Conservation (phyloP, 208 protist species). For the Vickermania ingenoplastis region DNA sequence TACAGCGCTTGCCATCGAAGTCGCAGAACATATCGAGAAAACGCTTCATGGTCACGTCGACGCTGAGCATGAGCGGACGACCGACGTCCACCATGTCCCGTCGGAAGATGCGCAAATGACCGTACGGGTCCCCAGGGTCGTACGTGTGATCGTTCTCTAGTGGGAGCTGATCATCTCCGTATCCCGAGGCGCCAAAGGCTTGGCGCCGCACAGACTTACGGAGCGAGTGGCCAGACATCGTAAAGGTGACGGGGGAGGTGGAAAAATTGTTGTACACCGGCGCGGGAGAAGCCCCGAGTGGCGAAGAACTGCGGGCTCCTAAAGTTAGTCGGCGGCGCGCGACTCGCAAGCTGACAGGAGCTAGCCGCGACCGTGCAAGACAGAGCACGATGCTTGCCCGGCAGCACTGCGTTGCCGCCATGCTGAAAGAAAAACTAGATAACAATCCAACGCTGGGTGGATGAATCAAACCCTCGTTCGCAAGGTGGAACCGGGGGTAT, state of each 20-base stretch:
- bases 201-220: neutral
- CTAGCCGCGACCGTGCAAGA: too few relatives aligned
- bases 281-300: neutral
- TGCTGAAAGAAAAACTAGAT: too few relatives aligned
- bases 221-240: neutral
- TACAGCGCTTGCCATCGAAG: conserved; percentile 68
- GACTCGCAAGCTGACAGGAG: too few relatives aligned
- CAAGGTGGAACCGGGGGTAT: too few relatives aligned
- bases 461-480: too few relatives aligned
- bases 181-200: neutral
- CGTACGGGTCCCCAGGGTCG: conserved; percentile 22
- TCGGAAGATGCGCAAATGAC: conserved; percentile 39
- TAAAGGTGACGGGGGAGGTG: conserved; percentile 6
- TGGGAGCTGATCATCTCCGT: conserved; percentile 4
- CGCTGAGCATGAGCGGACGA: conserved; percentile 24
- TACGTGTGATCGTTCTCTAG: conserved; percentile 6
- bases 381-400: too few relatives aligned
- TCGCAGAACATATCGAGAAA: conserved; percentile 78
- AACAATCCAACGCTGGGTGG: too few relatives aligned
- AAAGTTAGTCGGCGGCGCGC: too few relatives aligned
- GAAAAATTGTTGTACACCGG: conserved; percentile 25
- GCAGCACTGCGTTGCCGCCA: too few relatives aligned
- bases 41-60: conserved; percentile 51
- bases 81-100: conserved; percentile 45
- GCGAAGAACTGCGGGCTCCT: conserved; percentile 2